Base-by-base conservation (phyloP, 2,329 filamentous ascomycete species). In the Xylaria sp. region DNA sequence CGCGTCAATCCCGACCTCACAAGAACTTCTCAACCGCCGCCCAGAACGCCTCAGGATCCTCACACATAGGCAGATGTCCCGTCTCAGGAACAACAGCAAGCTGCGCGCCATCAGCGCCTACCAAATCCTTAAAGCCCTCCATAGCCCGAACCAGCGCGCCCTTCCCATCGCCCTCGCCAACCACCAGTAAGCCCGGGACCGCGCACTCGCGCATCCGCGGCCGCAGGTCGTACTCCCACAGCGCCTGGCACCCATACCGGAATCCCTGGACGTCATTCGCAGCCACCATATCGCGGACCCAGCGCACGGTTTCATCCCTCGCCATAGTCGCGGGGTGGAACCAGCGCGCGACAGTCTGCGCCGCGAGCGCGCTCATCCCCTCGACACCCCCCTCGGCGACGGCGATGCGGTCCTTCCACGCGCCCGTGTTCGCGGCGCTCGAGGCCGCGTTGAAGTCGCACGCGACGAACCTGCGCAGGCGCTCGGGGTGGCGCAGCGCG, bases 61-160 rank as follows among this genome's bases (percentile, higher is more conserved):
- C 92, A 48, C 87, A 87, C 91, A 96, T 96, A 0, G 92, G 92
- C 70, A 96, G 76, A 78, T 96, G 92, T 0, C 92, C 92, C 0
- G 91, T 87, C 8, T 83, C 79, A 0, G 90, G 85, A 9, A 96
- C 84, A 59, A 90, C 75, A 72, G 83, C 86, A 66, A 93, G 82
- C 60, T 85, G 81, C 0, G 83, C 83, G 0, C 83, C 85, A 0
- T 75, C 73, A 9, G 78, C 74, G 0, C 89, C 88, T 41, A 92
- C 74, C 17, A 78, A 73, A 0, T 76, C 81, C 56, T 82, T 86
- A 83, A 93, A 92, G 13, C 87, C 87, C 55, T 89, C 87, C 91
- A 96, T 96, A 3, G 89, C 90, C 78, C 88, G 87, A 0, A 91
- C 90, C 54, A 96, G 72, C 1, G 90, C 89, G 1, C 84, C 85